These are phyloP conservation scores for Hortaea sp. DNA, from an alignment of 2,329 filamentous ascomycete genomes.

Conservation along the genomic window DNA sequence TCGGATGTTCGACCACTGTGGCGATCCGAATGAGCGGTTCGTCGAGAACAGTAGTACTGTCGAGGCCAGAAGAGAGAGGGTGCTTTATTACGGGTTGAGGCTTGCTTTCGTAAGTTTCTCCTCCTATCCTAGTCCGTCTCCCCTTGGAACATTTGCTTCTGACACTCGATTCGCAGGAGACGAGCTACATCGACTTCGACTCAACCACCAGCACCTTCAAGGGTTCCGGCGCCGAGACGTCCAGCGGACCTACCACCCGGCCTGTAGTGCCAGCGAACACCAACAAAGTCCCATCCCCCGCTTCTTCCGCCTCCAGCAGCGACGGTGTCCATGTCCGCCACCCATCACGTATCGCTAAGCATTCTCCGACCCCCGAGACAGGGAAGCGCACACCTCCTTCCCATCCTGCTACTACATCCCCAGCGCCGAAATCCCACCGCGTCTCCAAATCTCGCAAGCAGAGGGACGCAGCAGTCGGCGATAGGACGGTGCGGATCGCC, in stretches of 20 bases:
- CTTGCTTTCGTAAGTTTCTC: constrained; percentile 3
- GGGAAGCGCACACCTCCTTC: not conserved
- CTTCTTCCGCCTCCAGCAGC: not conserved
- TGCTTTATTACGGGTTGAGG: constrained; percentile 4
- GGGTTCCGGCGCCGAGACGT: not conserved
- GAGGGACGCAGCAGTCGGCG: not conserved
- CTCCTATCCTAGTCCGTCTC: not conserved
- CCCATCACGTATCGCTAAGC: not conserved
- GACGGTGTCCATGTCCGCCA: constrained; percentile 1
- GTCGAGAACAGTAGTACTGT: constrained; percentile 2
- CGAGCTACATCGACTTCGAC: not conserved
- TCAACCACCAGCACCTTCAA: not conserved
- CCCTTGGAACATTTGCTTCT: not conserved
- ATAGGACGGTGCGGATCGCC: not conserved
- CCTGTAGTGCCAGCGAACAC: not conserved
- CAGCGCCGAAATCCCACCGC: not conserved
- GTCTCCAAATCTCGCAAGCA: not conserved
- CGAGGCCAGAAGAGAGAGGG: not conserved
- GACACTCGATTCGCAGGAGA: not conserved
- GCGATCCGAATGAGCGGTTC: constrained; percentile 1
- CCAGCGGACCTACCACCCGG: not conserved
- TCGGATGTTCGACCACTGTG: constrained; percentile 48
- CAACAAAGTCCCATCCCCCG: not conserved
- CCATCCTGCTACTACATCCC: not conserved
- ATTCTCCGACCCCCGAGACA: not conserved